Evolutionary conservation across 306 rosid species (phyloP).

Genomic region (Ceratonia siliqua): DNA sequence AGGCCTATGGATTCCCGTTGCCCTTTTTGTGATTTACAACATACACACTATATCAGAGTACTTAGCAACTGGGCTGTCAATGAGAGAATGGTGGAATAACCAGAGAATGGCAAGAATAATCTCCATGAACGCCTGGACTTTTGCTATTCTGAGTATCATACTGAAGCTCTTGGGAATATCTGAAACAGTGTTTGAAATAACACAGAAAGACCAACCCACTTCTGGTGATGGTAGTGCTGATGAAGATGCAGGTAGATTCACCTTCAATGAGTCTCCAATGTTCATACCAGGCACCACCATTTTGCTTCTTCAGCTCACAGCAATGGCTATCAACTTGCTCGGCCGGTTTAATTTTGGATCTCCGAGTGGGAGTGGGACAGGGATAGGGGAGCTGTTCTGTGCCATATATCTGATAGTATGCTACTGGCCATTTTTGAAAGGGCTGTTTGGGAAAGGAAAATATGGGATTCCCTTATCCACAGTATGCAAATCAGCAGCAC

Average conservation of each 20-base stretch:
- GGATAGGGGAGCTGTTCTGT: constrained; percentile 49
- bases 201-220: constrained; percentile 49
- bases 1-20: constrained; percentile 39
- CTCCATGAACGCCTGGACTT: constrained; percentile 46
- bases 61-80: constrained; percentile 42
- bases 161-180: constrained; percentile 53
- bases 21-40: constrained; percentile 40
- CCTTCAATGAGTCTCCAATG: constrained; percentile 61
- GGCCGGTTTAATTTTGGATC: too few species aligned
- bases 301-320: constrained; percentile 54
- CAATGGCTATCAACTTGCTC: constrained; percentile 33
- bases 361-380: constrained; percentile 36
- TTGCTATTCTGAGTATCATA: constrained; percentile 49
- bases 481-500: constrained; percentile 45
- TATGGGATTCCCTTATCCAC: constrained; percentile 65
- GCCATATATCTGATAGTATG: constrained; percentile 46
- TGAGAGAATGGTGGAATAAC: constrained; percentile 79
- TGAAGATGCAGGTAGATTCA: constrained; percentile 43
- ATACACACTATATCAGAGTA: constrained; percentile 43
- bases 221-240: neutral
- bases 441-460: constrained; percentile 55
- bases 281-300: constrained; percentile 60
- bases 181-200: constrained; percentile 61
- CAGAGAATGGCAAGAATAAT: constrained; percentile 58
- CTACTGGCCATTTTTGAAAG: constrained; percentile 62